Base-by-base conservation (phyloP, 768 basidiomycete species). In the Lactarius sp. region DNA sequence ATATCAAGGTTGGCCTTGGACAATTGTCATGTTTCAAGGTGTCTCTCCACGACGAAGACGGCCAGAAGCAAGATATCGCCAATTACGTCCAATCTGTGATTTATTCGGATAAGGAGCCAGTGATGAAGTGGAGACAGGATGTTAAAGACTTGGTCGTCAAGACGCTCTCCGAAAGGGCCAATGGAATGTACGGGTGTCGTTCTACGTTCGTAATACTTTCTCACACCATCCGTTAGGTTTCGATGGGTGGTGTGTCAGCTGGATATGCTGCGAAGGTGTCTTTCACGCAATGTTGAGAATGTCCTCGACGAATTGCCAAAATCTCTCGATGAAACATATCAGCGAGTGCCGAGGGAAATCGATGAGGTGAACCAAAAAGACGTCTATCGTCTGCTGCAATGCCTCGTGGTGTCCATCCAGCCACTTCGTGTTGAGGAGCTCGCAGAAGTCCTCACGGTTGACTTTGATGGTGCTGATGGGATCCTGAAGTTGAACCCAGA, bases 31-130 rank as follows among this genome's bases (percentile, higher is more conserved):
- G 5, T 18, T 44, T 44, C 42, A 44, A 44, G 16, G 6, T 44
- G 16, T 44, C 42, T 27, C 22, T 44, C 4, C 46, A 47, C 16
- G 20, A 20, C 3, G 4, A 47, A 20, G 46, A 47, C 9, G 46
- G n/a, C 7, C 46, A 47, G 46, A n/a, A 47, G 7, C 1, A 47
- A 16, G 46, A 47, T 47, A 47, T 47, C 12, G 18, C n/a, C 3
- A 8, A 47, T 20, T 20, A 47, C 6, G 20, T 47, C 46, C 4
- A n/a, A 3, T n/a, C 46, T 1, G 46, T 47, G 5, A n/a, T 47
- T 16, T 47, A 47, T 12, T 47, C n/a, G 6, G 20, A 47, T 12
- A 9, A 94, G 73, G 1, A 47, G 9, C 46, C 20, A 47, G 16
- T 20, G 46, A 47, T 47, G 20, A 47, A 47, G n/a, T 47, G 46